Evolutionary conservation across 495 filamentous ascomycete species (phyloP).

Genomic region (Amphirosellinia nigrospora): DNA sequence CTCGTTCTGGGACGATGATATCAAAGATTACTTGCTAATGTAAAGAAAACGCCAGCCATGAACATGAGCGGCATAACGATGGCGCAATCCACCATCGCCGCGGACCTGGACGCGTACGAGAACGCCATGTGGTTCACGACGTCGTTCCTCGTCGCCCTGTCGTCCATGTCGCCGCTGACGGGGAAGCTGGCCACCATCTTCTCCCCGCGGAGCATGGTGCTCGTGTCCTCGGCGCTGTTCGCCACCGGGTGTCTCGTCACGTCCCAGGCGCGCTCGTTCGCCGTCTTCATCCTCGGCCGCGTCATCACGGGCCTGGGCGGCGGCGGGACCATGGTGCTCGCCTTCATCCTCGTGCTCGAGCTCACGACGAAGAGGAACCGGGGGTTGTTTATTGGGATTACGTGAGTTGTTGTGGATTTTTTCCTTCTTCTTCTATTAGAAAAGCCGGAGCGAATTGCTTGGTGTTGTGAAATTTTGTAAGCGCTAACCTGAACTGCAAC

Average conservation of each 20-base stretch:
- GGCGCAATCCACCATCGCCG: constrained; percentile 72
- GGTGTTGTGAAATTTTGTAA: not conserved
- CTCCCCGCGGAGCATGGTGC: constrained; percentile 64
- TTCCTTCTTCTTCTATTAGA: no score
- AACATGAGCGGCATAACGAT: constrained; percentile 81
- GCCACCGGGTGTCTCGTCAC: constrained; percentile 67
- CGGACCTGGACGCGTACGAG: constrained; percentile 73
- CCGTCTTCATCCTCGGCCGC: constrained; percentile 69
- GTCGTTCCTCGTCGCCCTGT: constrained; percentile 73
- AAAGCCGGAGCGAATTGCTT: no score
- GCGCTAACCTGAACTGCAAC: not conserved
- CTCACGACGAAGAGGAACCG: constrained; percentile 66
- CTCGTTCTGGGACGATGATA: not conserved
- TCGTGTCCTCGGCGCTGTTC: constrained; percentile 62
- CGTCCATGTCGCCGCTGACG: constrained; percentile 67
- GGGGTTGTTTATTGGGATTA: constrained; percentile 71
- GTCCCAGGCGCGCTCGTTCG: constrained; percentile 59
- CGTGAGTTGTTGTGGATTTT: constrained; percentile 52
- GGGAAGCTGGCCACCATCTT: constrained; percentile 74
- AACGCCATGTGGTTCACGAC: constrained; percentile 78
- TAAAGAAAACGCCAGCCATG: constrained; percentile 51
- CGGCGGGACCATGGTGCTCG: constrained; percentile 69
- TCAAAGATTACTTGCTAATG: not conserved
- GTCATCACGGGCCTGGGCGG: constrained; percentile 68
- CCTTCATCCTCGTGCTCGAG: constrained; percentile 73